Base-by-base conservation (phyloP, 2,329 filamentous ascomycete species). In the Clonostachys byssicola region DNA sequence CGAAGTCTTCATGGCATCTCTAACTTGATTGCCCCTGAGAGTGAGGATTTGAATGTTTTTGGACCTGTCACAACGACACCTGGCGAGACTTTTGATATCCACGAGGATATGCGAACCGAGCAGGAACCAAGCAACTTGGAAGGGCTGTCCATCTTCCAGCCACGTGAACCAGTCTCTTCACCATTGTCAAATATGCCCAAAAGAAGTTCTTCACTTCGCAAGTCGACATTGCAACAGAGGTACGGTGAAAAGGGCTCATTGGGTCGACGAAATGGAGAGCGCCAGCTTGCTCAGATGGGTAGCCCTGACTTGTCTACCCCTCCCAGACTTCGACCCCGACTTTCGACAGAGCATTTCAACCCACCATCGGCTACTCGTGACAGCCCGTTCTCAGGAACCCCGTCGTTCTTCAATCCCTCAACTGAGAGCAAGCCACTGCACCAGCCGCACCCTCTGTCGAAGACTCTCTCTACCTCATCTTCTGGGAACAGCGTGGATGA, bases 221-320 rank as follows among this genome's bases (percentile, higher is more conserved):
- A 86, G 62, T 95, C 91, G 3, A 96, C 92, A 1, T 68, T 96
- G 20, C 90, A 95, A 60, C 92, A 96, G 65, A 85, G 92, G 39
- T 80, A 88, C 52, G 79, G 81, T 40, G 85, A 88, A 38, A 80
- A 86, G 47, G 78, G 75, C 12, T 88, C 75, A 46, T 84, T 78
- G 73, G 80, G 81, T 38, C 72, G 78, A 47, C 73, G 81, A 49
- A 75, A 75, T 40, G 83, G 75, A 44, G 81, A 79, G 51, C 74
- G 77, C 49, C 75, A 79, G 45, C 61, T 81, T 40, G 72, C 76
- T 7, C 75, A 71, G 47, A 64, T 78, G 54, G 64, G 66, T 18
- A 61, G 65, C 20, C 85, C 66, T 16, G 84, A 88, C 47, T 72
- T 76, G 33, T 70, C 78, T 5, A 73, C 82, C 1, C 78, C 83